Evolutionary conservation across 2,329 filamentous ascomycete genomes (phyloP).

Genomic region (Aureobasidium sp.): DNA sequence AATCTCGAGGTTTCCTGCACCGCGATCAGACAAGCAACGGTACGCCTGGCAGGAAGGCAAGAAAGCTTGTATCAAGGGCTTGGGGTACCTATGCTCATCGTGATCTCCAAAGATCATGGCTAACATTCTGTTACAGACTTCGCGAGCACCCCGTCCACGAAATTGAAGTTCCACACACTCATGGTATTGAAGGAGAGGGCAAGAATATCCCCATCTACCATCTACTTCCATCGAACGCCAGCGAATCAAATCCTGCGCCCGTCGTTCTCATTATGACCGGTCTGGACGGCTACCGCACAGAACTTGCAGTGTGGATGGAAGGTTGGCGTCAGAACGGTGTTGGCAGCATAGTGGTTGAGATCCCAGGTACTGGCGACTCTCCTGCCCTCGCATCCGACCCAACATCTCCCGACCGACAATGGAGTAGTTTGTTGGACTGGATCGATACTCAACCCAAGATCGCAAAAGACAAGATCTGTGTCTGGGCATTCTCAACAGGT

Average conservation of each 20-base stretch:
- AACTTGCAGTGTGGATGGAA: slow-evolving; percentile 47
- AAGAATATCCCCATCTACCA: slow-evolving; percentile 57
- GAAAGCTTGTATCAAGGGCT: slow-evolving; percentile 51
- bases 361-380: slow-evolving; percentile 52
- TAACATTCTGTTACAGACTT: slow-evolving; percentile 28
- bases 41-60: slow-evolving; percentile 61
- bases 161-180: slow-evolving; percentile 53
- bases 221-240: slow-evolving; percentile 47
- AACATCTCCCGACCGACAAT: slow-evolving; percentile 46
- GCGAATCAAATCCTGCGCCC: slow-evolving; percentile 39
- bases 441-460: slow-evolving; percentile 41
- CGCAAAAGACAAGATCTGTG: slow-evolving; percentile 41
- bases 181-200: slow-evolving; percentile 46
- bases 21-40: slow-evolving; percentile 45
- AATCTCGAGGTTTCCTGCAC: slow-evolving; percentile 62
- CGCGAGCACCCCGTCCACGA: slow-evolving; percentile 54
- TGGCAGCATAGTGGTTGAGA: slow-evolving; percentile 46
- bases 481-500: slow-evolving; percentile 53
- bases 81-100: slow-evolving; percentile 23
- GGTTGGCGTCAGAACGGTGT: slow-evolving; percentile 44
- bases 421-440: slow-evolving; percentile 49
- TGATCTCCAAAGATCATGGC: background rate
- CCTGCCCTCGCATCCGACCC: slow-evolving; percentile 43
- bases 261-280: slow-evolving; percentile 52
- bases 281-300: slow-evolving; percentile 53